phyloP scores from a whole-genome alignment of 768 basidiomycete genomes.

The Rhodotorula kratochvilovae region DNA sequence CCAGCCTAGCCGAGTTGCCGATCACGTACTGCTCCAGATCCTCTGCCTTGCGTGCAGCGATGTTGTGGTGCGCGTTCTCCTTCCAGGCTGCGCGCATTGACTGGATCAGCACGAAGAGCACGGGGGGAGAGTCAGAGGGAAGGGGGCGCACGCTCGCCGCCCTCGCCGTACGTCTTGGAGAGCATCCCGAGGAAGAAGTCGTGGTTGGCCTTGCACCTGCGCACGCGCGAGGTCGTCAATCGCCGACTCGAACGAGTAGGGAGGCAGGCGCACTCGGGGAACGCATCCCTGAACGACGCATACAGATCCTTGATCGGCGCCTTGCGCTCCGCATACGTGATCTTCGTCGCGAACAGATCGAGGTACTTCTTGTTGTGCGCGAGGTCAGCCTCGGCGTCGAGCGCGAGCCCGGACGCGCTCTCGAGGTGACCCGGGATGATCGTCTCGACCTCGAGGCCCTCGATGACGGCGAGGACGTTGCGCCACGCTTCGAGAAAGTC shows the following conservation, averaged over 20 bases:
- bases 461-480: conserved; percentile 5
- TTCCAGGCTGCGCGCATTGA: background rate
- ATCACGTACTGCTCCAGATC: background rate
- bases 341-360: conserved; percentile 7
- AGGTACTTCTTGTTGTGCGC: conserved; percentile 13
- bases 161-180: conserved; percentile 1
- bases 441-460: background rate
- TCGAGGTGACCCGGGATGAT: conserved; percentile 1
- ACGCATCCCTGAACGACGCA: background rate
- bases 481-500: conserved; percentile 3
- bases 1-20: background rate
- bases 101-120: background rate
- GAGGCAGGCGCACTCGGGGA: background rate
- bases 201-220: conserved; percentile 1
- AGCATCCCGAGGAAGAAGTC: conserved; percentile 12
- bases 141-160: background rate
- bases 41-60: background rate
- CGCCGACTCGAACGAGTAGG: too few relatives aligned
- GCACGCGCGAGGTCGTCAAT: too few relatives aligned
- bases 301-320: background rate
- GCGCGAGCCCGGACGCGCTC: background rate
- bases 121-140: background rate
- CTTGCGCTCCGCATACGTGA: conserved; percentile 8
- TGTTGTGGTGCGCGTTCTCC: conserved; percentile 11
- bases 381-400: background rate